These are phyloP conservation scores for Pilasporangium apinafurcum DNA, from an alignment of 352 stramenopile species.

Conservation along the genomic window DNA sequence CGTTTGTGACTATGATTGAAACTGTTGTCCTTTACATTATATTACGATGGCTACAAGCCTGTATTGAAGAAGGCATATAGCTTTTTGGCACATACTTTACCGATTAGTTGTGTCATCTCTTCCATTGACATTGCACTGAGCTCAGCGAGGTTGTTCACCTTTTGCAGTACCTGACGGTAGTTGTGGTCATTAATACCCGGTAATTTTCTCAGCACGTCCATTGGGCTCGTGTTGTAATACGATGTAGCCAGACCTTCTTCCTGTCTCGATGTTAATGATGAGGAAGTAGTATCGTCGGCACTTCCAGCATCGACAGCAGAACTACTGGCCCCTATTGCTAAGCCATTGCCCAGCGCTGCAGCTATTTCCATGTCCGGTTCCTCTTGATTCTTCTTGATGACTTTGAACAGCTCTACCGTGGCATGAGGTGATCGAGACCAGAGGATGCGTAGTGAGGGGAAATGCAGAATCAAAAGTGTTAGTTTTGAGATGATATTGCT, in stretches of 20 bases:
- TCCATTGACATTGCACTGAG: conserved; percentile 61
- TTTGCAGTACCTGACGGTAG: conserved; percentile 68
- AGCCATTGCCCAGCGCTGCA: conserved; percentile 49
- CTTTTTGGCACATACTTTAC: conserved; percentile 67
- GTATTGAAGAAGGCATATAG: conserved; percentile 81
- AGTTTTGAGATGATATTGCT: conserved; percentile 95
- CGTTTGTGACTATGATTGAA: conserved; percentile 1
- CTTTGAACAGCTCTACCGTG: conserved; percentile 83
- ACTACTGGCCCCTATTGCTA: background rate
- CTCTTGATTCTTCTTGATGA: conserved; percentile 79
- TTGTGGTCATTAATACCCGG: conserved; percentile 96
- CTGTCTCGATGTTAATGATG: too few relatives aligned
- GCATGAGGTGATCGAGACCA: conserved; percentile 93
- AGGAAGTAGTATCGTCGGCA: conserved; percentile 9
- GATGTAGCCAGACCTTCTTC: conserved; percentile 52
- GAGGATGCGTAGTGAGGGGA: conserved; percentile 92
- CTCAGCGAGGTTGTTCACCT: conserved; percentile 68
- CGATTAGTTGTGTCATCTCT: conserved; percentile 61
- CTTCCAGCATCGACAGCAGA: conserved; percentile 19
- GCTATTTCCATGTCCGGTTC: conserved; percentile 77
- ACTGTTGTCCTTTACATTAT: background rate
- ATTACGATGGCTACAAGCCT: conserved; percentile 31
- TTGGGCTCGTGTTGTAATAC: conserved; percentile 87
- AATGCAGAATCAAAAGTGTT: conserved; percentile 91
- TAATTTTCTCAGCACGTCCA: conserved; percentile 93